Percentiles rank a stretch among this genome's conserved stretches.
Evolutionary conservation across 1,284 basidiomycete genomes (phyloP).

Genomic region (Malassezia cuniculi): DNA sequence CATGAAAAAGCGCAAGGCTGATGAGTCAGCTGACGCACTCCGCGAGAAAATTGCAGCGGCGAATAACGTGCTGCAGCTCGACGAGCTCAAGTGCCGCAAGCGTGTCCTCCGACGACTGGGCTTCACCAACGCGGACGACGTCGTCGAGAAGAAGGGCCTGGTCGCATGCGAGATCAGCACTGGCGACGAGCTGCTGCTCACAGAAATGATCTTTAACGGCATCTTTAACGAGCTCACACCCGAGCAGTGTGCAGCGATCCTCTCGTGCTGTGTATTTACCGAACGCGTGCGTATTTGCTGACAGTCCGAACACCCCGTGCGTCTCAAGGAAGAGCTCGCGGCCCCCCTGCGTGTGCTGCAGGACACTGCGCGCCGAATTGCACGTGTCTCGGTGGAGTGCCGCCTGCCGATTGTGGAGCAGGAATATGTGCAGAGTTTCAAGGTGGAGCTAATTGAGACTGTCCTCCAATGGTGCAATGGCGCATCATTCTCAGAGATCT

Average conservation of each 20-base stretch:
- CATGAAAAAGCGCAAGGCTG: conserved; percentile 60
- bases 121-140: conserved; percentile 76
- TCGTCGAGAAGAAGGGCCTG: conserved; percentile 93
- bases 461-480: conserved; percentile 96
- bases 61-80: conserved; percentile 83
- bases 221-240: conserved; percentile 80
- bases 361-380: conserved; percentile 84
- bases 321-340: conserved; percentile 81
- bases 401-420: conserved; percentile 80
- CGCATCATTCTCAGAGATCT: conserved; percentile 87
- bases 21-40: conserved; percentile 59
- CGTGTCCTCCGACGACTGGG: conserved; percentile 80
- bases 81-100: conserved; percentile 91
- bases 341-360: conserved; percentile 85
- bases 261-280: conserved; percentile 91
- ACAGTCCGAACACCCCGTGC: conserved; percentile 73
- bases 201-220: conserved; percentile 94
- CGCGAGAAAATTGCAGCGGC: conserved; percentile 77
- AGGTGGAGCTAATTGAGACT: conserved; percentile 94
- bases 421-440: conserved; percentile 89
- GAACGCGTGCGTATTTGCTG: conserved; percentile 65
- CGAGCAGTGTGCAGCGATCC: conserved; percentile 78
- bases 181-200: conserved; percentile 88
- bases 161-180: conserved; percentile 98
- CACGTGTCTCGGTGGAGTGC: conserved; percentile 84